Conservation (phyloP, 768 basidiomycete genomes). For the Boletus huronensis region DNA sequence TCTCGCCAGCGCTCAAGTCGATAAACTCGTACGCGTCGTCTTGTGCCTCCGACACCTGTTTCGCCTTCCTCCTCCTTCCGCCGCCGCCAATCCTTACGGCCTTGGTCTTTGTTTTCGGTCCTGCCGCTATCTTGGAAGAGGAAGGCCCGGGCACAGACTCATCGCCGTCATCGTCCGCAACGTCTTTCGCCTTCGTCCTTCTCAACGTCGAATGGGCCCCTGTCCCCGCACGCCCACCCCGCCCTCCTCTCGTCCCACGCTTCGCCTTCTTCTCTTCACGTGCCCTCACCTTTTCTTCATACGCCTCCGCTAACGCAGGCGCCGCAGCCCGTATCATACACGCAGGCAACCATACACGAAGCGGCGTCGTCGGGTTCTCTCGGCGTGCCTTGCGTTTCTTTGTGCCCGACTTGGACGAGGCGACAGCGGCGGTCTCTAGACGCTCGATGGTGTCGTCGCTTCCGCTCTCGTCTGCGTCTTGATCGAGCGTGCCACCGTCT, state of each 20-base stretch:
- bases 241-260: conserved; percentile 18
- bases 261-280: conserved; percentile 41
- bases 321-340: conserved; percentile 68
- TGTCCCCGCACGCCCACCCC: conserved; percentile 1
- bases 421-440: conserved; percentile 26
- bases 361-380: conserved; percentile 44
- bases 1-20: conserved; percentile 24
- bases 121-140: not conserved
- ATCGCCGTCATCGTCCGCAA: not conserved
- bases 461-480: conserved; percentile 42
- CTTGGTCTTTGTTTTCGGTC: conserved; percentile 11
- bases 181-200: not conserved
- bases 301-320: conserved; percentile 61
- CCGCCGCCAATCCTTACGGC: not conserved
- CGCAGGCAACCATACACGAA: conserved; percentile 81
- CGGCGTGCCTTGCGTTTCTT: conserved; percentile 27
- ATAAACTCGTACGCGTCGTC: conserved; percentile 27
- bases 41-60: conserved; percentile 23
- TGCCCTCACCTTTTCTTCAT: conserved; percentile 54
- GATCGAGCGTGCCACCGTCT: conserved; percentile 26
- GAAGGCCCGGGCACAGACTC: conserved; percentile 1
- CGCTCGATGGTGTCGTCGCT: conserved; percentile 35
- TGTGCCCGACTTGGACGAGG: conserved; percentile 14
- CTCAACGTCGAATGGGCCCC: not conserved
- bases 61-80: conserved; percentile 18